Conservation (phyloP, 257 asterid species). For the Capsicum baccatum region DNA sequence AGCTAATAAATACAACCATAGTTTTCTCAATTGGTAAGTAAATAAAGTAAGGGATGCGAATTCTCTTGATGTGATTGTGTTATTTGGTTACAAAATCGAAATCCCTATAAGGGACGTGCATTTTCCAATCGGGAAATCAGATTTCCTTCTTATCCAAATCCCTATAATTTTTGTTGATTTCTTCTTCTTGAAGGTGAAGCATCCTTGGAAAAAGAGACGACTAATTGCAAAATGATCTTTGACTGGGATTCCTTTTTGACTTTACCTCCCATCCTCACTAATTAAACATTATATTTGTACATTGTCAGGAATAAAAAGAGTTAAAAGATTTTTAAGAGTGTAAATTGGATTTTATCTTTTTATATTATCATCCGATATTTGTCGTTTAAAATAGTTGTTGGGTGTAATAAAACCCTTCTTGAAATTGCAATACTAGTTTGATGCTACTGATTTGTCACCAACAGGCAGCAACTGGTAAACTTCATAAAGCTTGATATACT, state of each 20-base stretch:
- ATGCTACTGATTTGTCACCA: not conserved
- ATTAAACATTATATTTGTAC: not conserved
- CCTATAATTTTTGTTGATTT: not conserved
- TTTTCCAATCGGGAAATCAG: no score
- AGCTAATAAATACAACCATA: slow-evolving; percentile 19
- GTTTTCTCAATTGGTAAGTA: not conserved
- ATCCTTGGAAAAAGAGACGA: not conserved
- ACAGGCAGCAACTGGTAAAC: not conserved
- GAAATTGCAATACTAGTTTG: not conserved
- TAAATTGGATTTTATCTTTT: not conserved
- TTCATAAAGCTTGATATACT: not conserved
- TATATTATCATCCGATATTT: not conserved
- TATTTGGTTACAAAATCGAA: not conserved
- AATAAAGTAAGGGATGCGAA: not conserved
- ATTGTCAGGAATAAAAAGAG: not conserved
- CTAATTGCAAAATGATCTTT: not conserved
- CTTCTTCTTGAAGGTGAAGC: not conserved
- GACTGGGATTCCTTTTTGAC: not conserved
- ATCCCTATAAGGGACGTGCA: no score
- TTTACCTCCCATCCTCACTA: slow-evolving; percentile 21
- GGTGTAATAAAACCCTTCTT: not conserved
- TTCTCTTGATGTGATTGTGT: slow-evolving; percentile 1
- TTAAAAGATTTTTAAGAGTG: no score
- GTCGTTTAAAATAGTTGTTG: not conserved
- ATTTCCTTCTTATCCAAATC: no score